Conservation (phyloP, 192 early-diverging fungal genomes). For the Backusella macrospora region DNA sequence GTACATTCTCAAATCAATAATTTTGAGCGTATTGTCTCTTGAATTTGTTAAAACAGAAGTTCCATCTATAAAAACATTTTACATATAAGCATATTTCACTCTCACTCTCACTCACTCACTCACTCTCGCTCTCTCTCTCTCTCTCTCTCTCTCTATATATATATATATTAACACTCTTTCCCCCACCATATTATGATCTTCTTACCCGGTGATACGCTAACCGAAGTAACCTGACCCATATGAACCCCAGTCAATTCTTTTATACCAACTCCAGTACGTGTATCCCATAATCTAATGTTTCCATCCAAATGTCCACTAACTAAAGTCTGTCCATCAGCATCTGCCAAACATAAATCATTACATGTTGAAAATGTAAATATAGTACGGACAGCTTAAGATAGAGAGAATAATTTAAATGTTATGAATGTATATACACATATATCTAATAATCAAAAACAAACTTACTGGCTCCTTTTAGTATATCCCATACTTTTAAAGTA, state of each 20-base stretch:
- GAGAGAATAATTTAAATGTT: not conserved
- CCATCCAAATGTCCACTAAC: constrained; percentile 95
- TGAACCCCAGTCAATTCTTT: constrained; percentile 88
- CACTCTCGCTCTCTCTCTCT: not conserved
- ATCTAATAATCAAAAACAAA: not conserved
- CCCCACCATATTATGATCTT: too few relatives aligned
- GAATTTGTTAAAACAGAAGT: constrained; percentile 88
- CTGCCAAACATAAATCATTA: constrained; percentile 85
- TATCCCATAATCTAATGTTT: constrained; percentile 92
- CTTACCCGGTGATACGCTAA: constrained; percentile 71
- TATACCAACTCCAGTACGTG: constrained; percentile 74
- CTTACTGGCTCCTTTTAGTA: constrained; percentile 85
- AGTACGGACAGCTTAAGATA: constrained; percentile 69
- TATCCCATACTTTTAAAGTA: constrained; percentile 96
- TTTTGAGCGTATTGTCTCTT: constrained; percentile 87
- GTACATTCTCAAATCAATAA: constrained; percentile 81
- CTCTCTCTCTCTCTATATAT: too few relatives aligned
- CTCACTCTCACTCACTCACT: not conserved
- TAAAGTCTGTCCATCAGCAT: constrained; percentile 77
- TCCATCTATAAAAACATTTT: constrained; percentile 50
- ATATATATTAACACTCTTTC: too few relatives aligned
- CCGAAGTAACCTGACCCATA: constrained; percentile 86
- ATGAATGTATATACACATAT: not conserved
- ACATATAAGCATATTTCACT: not conserved
- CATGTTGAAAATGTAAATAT: constrained; percentile 94